phyloP scores from a whole-genome alignment of 495 filamentous ascomycete species.

The Durotheca rogersii region DNA sequence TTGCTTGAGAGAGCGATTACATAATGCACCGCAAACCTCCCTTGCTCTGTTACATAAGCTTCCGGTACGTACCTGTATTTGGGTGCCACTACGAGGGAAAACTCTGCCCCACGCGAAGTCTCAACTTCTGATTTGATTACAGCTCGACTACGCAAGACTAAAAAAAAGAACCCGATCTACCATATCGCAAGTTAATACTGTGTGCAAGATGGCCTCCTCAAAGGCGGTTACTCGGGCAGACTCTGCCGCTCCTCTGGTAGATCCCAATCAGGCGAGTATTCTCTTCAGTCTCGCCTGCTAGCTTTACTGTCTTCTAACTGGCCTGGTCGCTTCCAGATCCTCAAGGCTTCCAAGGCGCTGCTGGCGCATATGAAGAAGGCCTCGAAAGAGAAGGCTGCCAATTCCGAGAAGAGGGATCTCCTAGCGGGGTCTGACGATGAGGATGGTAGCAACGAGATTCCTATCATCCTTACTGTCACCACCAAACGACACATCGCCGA shows the following conservation, averaged over 20 bases:
- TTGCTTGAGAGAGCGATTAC: too few species aligned
- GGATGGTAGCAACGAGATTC: constrained; percentile 58
- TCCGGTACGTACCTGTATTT: too few species aligned
- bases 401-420: constrained; percentile 63
- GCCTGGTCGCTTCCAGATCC: constrained; percentile 54
- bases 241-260: constrained; percentile 40
- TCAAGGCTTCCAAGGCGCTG: constrained; percentile 80
- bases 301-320: constrained; percentile 2
- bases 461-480: constrained; percentile 81
- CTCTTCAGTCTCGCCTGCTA: neutral
- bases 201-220: constrained; percentile 29
- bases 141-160: too few species aligned
- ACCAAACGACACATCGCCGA: constrained; percentile 87
- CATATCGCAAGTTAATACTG: too few species aligned
- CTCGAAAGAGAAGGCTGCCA: constrained; percentile 56
- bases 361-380: constrained; percentile 74
- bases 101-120: too few species aligned
- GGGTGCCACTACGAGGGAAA: too few species aligned
- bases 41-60: too few species aligned
- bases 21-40: too few species aligned
- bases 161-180: too few species aligned
- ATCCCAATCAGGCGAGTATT: constrained; percentile 46
- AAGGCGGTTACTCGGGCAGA: constrained; percentile 34
- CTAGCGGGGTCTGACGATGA: constrained; percentile 64
- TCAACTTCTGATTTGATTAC: too few species aligned